Base-by-base conservation (phyloP, 768 basidiomycete species). In the Termitomyces sp. region DNA sequence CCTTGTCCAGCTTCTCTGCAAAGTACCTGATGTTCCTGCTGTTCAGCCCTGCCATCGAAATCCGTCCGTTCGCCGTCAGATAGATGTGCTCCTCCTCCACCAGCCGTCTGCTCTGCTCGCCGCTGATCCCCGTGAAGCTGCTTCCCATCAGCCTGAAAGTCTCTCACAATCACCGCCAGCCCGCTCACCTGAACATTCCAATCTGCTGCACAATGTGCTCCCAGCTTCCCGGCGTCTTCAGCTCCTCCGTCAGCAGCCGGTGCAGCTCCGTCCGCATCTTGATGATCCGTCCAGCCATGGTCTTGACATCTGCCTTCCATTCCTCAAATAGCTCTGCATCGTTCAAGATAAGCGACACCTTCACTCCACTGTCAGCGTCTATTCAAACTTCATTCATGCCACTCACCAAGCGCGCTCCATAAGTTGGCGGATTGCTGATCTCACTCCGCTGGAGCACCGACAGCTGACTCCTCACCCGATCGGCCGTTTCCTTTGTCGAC, bases 121-220 rank as follows among this genome's bases (percentile, higher is more conserved):
- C 69, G 55, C 72, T 84, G 69, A 97, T 77, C 22, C 94, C 94
- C 32, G 93, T 95, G 74, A 90, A 95, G 71, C 92, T 92, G 69
- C 26, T 4, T 2, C 0, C 5, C 16, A 36, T 52, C 36, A 52
- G 38, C n/a, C 24, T 3, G 5, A 30, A 5, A 2, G 2, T 5
- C n/a, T n/a, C n/a, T n/a, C 32, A 7, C 14, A 24, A 2, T 3
- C 20, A 30, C 20, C 16, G n/a, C n/a, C 3, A 5, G 18, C 14
- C 16, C 18, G 18, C 78, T 59, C 70, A 93, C 86, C 90, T 93
- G 80, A 95, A 97, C 95, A 96, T 97, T 56, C 95, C 96, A 72
- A 98, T 98, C 79, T 98, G 97, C 53, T 85, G 83, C 65, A 88
- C 76, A 66, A 99, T 96, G 73, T 98, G 96, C n/a, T 87, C 84